Evolutionary conservation across 2,329 filamentous ascomycete species (phyloP).

Genomic region (Dothideomycetes sp.): DNA sequence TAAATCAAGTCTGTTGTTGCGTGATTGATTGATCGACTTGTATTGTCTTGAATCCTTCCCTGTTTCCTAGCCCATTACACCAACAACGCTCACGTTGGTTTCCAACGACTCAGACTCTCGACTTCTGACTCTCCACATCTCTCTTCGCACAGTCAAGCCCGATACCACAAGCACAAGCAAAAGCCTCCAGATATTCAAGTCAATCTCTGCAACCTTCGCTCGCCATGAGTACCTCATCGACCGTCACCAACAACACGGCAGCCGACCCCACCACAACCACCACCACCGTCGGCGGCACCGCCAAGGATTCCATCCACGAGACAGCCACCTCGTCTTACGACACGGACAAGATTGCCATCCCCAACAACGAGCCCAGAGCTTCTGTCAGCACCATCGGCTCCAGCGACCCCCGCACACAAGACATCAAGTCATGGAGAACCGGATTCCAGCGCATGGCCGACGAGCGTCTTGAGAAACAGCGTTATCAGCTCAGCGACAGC

Average conservation of each 20-base stretch:
- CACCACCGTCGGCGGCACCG: not conserved
- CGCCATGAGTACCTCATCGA: conserved; percentile 26
- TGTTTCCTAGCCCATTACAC: no score
- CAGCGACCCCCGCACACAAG: conserved; percentile 45
- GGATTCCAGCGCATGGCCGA: conserved; percentile 84
- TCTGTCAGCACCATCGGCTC: conserved; percentile 22
- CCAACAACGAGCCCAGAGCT: conserved; percentile 16
- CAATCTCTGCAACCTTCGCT: conserved; percentile 44
- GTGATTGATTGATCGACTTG: not conserved
- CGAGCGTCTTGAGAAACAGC: conserved; percentile 72
- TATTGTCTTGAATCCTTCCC: not conserved
- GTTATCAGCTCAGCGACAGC: conserved; percentile 67
- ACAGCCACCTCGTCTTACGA: conserved; percentile 17
- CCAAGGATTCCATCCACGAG: not conserved
- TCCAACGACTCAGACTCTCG: no score
- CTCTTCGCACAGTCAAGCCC: conserved; percentile 5
- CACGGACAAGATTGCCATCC: conserved; percentile 22
- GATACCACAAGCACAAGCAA: conserved; percentile 18
- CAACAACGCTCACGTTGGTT: no score
- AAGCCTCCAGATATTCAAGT: conserved; percentile 40
- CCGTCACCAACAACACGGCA: conserved; percentile 22
- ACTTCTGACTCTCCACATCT: conserved; percentile 13
- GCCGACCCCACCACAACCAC: conserved; percentile 1
- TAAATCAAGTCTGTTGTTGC: not conserved
- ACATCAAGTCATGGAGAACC: conserved; percentile 67